Base-by-base conservation (phyloP, 2,329 filamentous ascomycete genomes). In the Amauroascus verrucosus region DNA sequence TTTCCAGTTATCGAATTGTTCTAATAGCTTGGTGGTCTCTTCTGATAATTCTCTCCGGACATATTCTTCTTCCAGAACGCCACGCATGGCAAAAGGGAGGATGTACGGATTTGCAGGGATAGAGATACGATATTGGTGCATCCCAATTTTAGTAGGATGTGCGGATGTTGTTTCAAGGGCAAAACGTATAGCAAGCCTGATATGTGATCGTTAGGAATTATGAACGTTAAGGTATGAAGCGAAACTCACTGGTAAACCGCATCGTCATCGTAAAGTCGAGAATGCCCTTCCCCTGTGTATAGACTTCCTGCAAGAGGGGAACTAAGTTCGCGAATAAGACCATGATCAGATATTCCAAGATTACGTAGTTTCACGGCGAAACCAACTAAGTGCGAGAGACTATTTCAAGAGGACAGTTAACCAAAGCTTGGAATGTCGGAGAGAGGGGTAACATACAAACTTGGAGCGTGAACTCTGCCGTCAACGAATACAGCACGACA, bases 401-500 rank as follows among this genome's bases (percentile, higher is more conserved):
- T 81, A 37, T 41, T 4, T n/a, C 33, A 18, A 6, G 22, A 30
- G 20, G 26, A 24, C 38, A 6, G 40, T 18, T 44, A 32, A 20
- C 16, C 46, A n/a, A 16, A 9, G 14, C 8, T 7, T 28, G 1
- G 6, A 22, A 18, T 30, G n/a, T 8, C n/a, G 37, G 11, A 43
- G 16, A n/a, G 8, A 13, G 3, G 24, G n/a, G 51, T 35, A 40
- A 60, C 77, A 64, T 64, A 81, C 78, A 98, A 98, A 67, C 95
- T 90, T 1, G 90, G 88, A 0, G 90, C 86, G 66, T 97, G 91
- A 32, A 96, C 79, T 55, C 90, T 83, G 24, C 90, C 88, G 68
- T 98, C 91, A 51, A 98, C 86, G 65, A 97, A 97, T 14, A 95
- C 89, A n/a, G 90, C 88, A 26, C 93, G 84, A 67, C 89, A 95